Conservation (phyloP, 164 flowering plant species). For the Umbilicus rupestris region DNA sequence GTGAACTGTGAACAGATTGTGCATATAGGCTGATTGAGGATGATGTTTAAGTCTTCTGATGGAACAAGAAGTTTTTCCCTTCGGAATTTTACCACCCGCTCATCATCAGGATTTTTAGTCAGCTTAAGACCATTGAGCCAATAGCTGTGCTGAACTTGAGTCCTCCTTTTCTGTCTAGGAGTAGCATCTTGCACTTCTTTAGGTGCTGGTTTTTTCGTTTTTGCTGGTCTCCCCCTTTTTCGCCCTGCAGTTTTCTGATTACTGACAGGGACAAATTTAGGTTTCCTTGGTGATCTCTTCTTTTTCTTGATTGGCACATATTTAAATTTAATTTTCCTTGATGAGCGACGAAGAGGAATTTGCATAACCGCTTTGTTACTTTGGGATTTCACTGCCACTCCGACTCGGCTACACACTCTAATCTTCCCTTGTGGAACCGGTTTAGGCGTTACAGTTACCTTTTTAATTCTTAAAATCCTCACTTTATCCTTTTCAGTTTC, state of each 20-base stretch:
- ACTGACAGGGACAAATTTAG: slow-evolving; percentile 23
- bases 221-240: slow-evolving; percentile 27
- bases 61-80: slow-evolving; percentile 32
- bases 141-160: slow-evolving; percentile 35
- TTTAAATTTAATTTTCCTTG: slow-evolving; percentile 35
- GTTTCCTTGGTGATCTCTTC: slow-evolving; percentile 26
- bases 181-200: slow-evolving; percentile 22
- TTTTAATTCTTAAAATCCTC: slow-evolving; percentile 16
- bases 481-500: slow-evolving; percentile 21
- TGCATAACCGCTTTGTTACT: slow-evolving; percentile 16
- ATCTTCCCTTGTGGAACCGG: slow-evolving; percentile 13
- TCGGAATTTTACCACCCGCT: slow-evolving; percentile 38
- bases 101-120: slow-evolving; percentile 59
- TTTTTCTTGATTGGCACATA: slow-evolving; percentile 28
- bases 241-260: slow-evolving; percentile 22
- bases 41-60: slow-evolving; percentile 16
- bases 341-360: slow-evolving; percentile 50
- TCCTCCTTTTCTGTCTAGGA: slow-evolving; percentile 45
- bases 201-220: slow-evolving; percentile 20
- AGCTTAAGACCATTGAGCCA: slow-evolving; percentile 78
- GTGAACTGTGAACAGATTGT: slow-evolving; percentile 39
- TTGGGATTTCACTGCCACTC: slow-evolving; percentile 9
- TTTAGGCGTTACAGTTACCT: slow-evolving; percentile 9
- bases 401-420: slow-evolving; percentile 14
- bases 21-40: slow-evolving; percentile 41